Evolutionary conservation across 192 early-diverging fungal species (phyloP), one percentile per base, ranked within the genome.

Genomic region (Chytriomyces sp.): DNA sequence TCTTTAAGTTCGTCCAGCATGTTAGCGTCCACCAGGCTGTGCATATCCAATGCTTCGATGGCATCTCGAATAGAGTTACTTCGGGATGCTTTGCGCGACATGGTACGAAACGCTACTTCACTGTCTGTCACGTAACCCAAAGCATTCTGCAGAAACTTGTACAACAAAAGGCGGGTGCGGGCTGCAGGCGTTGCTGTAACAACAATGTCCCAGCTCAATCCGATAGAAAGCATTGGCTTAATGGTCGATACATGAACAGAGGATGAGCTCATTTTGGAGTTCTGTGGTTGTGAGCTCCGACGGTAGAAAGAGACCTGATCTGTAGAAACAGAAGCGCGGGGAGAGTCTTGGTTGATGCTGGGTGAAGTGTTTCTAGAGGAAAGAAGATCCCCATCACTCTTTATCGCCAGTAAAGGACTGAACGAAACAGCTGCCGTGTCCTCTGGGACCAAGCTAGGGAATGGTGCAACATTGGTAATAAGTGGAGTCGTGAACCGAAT

Each of bases 101-200:
- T 49, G 2, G 1, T 14, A 49, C 17, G 44, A 49, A 65, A 59
- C 2, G 52, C 52, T 1, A 82, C 57, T 63, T 82, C 75, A 3
- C 71, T 73, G 59, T 82, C 80, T 4, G 80, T 67, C 12, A 77
- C 55, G 4, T 33, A 22, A 25, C 7, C 65, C 38, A 82, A 32
- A 22, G 74, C 57, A 8, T 72, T 58, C 30, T 78, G 71, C n/a
- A 82, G 41, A 52, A 74, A 82, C 22, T 73, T 52, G 57, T 64
- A 61, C 25, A 81, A 41, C 5, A 67, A 30, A 5, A 81, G 37
- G 19, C 64, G 41, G 3, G 63, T 63, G 14, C 76, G 41, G 12
- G 62, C 73, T 38, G 54, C 39, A 14, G 57, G 38, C 26, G 63
- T 68, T 3, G n/a, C 26, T 0, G 74, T 70, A 12, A 65, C 37